phyloP scores from a whole-genome alignment of 2,329 filamentous ascomycete species.

The Xylariaceae sp. region DNA sequence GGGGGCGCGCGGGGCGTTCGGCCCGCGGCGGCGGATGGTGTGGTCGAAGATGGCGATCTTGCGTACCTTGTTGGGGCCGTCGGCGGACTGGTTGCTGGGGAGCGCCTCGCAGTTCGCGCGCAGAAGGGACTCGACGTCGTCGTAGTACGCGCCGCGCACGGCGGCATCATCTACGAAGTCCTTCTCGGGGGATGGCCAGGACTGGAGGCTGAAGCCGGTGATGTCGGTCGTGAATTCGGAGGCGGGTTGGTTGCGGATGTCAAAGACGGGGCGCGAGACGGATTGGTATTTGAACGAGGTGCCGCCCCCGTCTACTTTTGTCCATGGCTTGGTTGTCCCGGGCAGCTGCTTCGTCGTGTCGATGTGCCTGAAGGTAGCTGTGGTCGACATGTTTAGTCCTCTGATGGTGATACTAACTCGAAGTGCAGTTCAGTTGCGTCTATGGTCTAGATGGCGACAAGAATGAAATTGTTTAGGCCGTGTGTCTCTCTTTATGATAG shows the following conservation, averaged over 20 bases:
- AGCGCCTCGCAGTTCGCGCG: slow-evolving; percentile 42
- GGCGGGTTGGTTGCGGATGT: slow-evolving; percentile 49
- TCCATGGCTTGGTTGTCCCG: slow-evolving; percentile 51
- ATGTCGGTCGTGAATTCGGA: slow-evolving; percentile 52
- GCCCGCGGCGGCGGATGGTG: slow-evolving; percentile 57
- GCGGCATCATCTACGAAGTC: slow-evolving; percentile 52
- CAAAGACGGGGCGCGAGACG: slow-evolving; percentile 46
- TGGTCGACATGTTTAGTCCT: slow-evolving; percentile 51
- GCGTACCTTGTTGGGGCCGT: slow-evolving; percentile 18
- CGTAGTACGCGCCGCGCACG: slow-evolving; percentile 56
- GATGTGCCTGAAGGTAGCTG: slow-evolving; percentile 56
- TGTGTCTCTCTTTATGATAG: no score
- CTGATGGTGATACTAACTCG: not conserved
- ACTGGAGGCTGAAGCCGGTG: slow-evolving; percentile 54
- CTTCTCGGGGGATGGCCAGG: slow-evolving; percentile 49
- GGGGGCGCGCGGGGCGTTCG: slow-evolving; percentile 56
- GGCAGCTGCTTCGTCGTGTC: slow-evolving; percentile 47
- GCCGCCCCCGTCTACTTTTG: slow-evolving; percentile 59
- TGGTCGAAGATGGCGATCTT: slow-evolving; percentile 65
- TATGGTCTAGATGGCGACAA: not conserved
- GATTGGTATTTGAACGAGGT: slow-evolving; percentile 49
- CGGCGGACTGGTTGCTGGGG: slow-evolving; percentile 26
- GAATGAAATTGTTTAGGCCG: no score
- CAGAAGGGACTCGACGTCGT: slow-evolving; percentile 56
- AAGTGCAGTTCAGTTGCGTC: no score